Percentiles rank a stretch among this genome's conserved stretches.
Conservation (phyloP, 2,329 filamentous ascomycete genomes). For the Cercospora nicotianae region DNA sequence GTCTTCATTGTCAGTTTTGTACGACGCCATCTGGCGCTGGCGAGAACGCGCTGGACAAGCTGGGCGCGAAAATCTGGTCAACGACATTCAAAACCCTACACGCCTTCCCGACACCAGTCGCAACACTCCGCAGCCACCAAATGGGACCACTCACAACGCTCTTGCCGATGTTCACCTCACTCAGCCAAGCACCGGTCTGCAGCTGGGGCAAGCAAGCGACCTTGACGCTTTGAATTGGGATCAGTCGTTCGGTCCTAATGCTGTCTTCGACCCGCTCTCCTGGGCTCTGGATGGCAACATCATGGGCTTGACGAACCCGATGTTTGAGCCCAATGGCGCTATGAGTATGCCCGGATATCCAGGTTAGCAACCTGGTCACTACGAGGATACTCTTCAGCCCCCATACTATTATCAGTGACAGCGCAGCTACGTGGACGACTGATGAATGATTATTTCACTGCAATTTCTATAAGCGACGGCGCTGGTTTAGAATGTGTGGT, state of each 20-base stretch:
- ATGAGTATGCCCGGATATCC: constrained; percentile 14
- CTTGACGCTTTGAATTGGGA: constrained; percentile 36
- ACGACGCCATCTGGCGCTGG: constrained; percentile 84
- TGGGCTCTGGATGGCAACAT: constrained; percentile 89
- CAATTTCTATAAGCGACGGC: background rate
- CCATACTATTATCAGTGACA: background rate
- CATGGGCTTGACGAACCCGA: constrained; percentile 20
- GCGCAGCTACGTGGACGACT: background rate
- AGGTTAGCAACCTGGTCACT: constrained; percentile 7
- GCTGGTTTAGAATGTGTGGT: background rate
- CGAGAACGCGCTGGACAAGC: constrained; percentile 66
- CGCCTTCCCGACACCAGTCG: constrained; percentile 32
- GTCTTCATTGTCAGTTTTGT: constrained; percentile 82
- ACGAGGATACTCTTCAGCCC: background rate
- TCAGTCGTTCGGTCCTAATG: constrained; percentile 56
- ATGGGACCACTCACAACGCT: constrained; percentile 15
- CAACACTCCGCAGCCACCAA: constrained; percentile 32
- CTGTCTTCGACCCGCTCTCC: constrained; percentile 88
- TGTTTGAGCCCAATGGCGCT: constrained; percentile 21
- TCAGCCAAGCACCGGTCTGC: constrained; percentile 19
- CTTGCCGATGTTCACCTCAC: constrained; percentile 19
- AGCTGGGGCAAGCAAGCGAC: constrained; percentile 22
- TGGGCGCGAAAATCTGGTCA: constrained; percentile 49
- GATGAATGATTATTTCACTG: background rate
- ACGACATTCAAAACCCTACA: constrained; percentile 80